These are phyloP conservation scores for Mucor racemosus DNA, from an alignment of 371 early-diverging fungal species.

Conservation along the genomic window DNA sequence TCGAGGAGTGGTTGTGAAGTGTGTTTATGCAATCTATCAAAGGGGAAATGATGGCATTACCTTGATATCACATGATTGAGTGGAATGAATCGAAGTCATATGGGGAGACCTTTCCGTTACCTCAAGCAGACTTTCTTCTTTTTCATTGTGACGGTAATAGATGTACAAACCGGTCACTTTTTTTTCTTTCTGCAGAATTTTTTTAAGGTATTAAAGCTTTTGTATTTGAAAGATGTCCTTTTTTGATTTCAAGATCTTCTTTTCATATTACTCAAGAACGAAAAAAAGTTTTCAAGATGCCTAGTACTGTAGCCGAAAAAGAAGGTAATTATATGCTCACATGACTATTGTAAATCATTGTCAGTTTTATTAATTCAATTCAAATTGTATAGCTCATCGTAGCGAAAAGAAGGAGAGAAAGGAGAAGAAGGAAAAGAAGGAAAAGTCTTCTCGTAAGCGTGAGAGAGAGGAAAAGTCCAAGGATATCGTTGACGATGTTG, in stretches of 20 bases:
- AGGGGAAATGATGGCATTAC: no score
- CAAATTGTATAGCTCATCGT: neutral
- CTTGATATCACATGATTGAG: no score
- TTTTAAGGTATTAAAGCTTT: neutral
- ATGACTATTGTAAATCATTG: neutral
- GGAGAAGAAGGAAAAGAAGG: conserved; percentile 44
- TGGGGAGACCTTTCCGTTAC: no score
- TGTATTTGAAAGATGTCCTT: neutral
- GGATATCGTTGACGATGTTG: conserved; percentile 30
- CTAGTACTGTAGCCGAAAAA: conserved; percentile 16
- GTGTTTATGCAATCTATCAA: no score
- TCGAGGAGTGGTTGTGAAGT: no score
- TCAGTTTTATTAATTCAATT: neutral
- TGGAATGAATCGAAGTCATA: no score
- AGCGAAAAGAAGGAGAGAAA: conserved; percentile 22
- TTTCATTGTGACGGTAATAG: neutral
- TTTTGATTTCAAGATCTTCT: neutral
- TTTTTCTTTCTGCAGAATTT: conserved; percentile 7
- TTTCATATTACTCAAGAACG: neutral
- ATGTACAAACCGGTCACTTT: conserved; percentile 11
- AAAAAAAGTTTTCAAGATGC: conserved; percentile 8
- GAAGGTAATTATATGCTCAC: conserved; percentile 6
- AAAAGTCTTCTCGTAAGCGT: conserved; percentile 31
- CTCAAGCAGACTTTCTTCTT: no score
- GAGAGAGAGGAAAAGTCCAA: conserved; percentile 26